These are phyloP conservation scores for Coffea eugenioides DNA, from an alignment of 257 asterid species.

Conservation along the genomic window DNA sequence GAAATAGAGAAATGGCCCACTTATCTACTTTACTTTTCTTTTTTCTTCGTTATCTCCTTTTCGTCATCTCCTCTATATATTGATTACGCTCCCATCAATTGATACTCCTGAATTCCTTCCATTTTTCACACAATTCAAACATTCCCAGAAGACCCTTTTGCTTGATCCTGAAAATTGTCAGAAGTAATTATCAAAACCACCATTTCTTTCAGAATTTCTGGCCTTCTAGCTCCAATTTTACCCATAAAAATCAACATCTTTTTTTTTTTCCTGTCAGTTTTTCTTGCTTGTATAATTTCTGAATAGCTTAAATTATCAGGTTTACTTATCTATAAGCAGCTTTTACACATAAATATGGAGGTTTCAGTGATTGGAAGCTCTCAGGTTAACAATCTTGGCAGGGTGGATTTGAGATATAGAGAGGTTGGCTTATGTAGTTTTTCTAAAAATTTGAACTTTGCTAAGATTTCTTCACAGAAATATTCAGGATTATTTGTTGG, in stretches of 20 bases:
- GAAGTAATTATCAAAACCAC: background rate
- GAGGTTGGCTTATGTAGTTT: slow-evolving; percentile 44
- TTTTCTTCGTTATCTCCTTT: slow-evolving; percentile 1
- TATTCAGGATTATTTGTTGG: slow-evolving; percentile 27
- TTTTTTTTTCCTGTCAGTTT: background rate
- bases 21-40: background rate
- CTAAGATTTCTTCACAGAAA: slow-evolving; percentile 30
- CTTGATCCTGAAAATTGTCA: background rate
- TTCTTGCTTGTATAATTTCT: background rate
- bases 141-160: slow-evolving; percentile 10
- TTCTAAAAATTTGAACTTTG: slow-evolving; percentile 46
- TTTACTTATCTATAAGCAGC: background rate
- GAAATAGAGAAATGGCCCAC: background rate
- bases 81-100: background rate
- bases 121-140: background rate
- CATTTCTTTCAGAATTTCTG: background rate
- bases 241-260: background rate
- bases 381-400: slow-evolving; percentile 44
- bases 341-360: slow-evolving; percentile 47
- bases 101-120: background rate
- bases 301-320: background rate
- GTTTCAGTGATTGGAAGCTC: slow-evolving; percentile 65
- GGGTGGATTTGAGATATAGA: slow-evolving; percentile 30
- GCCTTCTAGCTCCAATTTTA: background rate
- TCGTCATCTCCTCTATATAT: background rate